Conservation (phyloP, 805 yeast species). For the Teunomyces lycoperdinae region DNA sequence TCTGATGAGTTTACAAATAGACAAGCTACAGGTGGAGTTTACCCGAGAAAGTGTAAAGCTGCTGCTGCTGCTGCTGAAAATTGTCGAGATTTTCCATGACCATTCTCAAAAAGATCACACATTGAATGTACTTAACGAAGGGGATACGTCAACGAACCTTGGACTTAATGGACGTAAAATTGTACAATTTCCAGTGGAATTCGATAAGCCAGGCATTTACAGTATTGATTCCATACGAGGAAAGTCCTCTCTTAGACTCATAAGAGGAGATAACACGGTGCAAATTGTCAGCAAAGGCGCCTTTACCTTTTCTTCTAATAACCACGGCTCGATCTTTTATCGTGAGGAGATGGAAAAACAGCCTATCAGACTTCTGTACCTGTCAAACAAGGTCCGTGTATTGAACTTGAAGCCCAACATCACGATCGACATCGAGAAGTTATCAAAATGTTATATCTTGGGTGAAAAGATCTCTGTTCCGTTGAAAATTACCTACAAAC, state of each 20-base stretch:
- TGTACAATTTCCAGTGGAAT: background rate
- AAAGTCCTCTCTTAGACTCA: background rate
- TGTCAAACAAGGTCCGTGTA: background rate
- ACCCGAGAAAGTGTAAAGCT: background rate
- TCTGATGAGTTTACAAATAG: background rate
- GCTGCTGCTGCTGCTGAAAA: background rate
- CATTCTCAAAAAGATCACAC: background rate
- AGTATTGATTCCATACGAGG: background rate
- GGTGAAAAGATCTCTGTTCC: slow-evolving; percentile 30
- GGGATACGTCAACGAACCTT: background rate
- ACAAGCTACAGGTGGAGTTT: background rate
- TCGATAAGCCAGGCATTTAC: slow-evolving; percentile 1
- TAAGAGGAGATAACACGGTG: background rate
- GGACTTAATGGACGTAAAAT: background rate
- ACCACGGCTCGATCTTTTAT: background rate
- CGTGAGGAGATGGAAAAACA: background rate
- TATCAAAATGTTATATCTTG: slow-evolving; percentile 15
- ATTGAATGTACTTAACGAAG: background rate
- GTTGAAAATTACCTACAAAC: slow-evolving; percentile 17
- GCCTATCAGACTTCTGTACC: background rate
- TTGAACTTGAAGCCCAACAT: slow-evolving; percentile 23
- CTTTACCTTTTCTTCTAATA: background rate
- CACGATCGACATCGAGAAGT: slow-evolving; percentile 7
- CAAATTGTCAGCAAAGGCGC: background rate
- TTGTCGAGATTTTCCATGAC: background rate